Evolutionary conservation across 176 grass and related monocot genomes (phyloP).

Genomic region (Stipa capillata): DNA sequence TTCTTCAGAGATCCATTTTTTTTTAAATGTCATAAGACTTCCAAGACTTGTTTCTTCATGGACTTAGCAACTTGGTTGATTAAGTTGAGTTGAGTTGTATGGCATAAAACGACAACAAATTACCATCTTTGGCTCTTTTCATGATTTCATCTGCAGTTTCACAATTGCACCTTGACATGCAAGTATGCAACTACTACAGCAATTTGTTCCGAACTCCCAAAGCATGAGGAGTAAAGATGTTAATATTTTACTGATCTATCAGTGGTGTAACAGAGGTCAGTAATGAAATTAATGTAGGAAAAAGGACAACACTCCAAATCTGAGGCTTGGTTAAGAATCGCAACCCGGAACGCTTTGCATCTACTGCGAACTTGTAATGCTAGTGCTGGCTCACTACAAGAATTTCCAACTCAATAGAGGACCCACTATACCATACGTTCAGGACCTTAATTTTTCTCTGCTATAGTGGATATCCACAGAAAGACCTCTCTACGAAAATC

Average conservation of each 20-base stretch:
- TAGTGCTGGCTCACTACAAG: not conserved
- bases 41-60: not conserved
- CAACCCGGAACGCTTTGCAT: too few species aligned
- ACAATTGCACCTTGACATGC: not conserved
- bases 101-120: not conserved
- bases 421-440: not conserved
- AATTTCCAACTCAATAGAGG: not conserved
- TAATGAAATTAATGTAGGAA: not conserved
- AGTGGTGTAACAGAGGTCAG: not conserved
- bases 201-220: constrained; percentile 2
- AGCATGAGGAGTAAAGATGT: not conserved
- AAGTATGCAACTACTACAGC: not conserved
- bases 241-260: not conserved
- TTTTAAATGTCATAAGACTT: not conserved
- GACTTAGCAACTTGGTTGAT: not conserved
- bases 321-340: too few species aligned
- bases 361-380: not conserved
- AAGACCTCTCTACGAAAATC: constrained; percentile 2
- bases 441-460: not conserved
- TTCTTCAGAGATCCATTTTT: not conserved
- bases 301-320: not conserved
- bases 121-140: not conserved
- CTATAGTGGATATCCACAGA: not conserved
- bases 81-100: not conserved
- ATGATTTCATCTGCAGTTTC: not conserved